A percentile compares a stretch with the other conserved stretches of the same genome.
Conservation (phyloP, 2,329 filamentous ascomycete genomes). For the Sporothrix pseudoabietina region DNA sequence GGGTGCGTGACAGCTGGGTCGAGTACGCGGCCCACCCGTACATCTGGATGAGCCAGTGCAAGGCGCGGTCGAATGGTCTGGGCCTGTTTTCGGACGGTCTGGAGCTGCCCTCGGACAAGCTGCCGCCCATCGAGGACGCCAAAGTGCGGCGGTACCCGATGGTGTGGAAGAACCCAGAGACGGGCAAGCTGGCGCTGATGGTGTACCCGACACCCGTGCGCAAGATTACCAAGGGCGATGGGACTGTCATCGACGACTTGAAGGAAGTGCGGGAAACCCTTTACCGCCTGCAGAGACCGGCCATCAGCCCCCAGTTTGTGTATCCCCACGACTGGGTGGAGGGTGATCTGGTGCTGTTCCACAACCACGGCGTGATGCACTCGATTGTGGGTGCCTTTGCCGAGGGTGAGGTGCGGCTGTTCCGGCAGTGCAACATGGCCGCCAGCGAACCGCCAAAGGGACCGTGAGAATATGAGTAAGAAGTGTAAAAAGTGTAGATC, state of each 20-base stretch:
- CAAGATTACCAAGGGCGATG: constrained; percentile 69
- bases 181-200: constrained; percentile 67
- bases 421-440: constrained; percentile 80
- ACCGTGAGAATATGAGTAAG: neutral
- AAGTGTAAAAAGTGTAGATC: neutral
- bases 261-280: constrained; percentile 67
- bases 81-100: constrained; percentile 59
- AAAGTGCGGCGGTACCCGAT: constrained; percentile 76
- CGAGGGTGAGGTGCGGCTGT: constrained; percentile 72
- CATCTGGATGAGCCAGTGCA: constrained; percentile 74
- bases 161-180: constrained; percentile 75
- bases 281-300: constrained; percentile 67
- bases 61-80: constrained; percentile 67
- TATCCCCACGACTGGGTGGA: constrained; percentile 78
- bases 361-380: constrained; percentile 75
- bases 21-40: constrained; percentile 80
- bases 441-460: constrained; percentile 48
- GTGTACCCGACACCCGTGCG: constrained; percentile 67
- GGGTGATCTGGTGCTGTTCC: constrained; percentile 75
- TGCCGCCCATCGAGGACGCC: constrained; percentile 64
- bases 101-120: constrained; percentile 60
- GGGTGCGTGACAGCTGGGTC: constrained; percentile 64
- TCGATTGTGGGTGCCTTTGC: constrained; percentile 74
- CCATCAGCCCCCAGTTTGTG: constrained; percentile 67
- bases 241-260: constrained; percentile 69